Conservation (phyloP, 2,329 filamentous ascomycete genomes). For the Xylaria sp. region DNA sequence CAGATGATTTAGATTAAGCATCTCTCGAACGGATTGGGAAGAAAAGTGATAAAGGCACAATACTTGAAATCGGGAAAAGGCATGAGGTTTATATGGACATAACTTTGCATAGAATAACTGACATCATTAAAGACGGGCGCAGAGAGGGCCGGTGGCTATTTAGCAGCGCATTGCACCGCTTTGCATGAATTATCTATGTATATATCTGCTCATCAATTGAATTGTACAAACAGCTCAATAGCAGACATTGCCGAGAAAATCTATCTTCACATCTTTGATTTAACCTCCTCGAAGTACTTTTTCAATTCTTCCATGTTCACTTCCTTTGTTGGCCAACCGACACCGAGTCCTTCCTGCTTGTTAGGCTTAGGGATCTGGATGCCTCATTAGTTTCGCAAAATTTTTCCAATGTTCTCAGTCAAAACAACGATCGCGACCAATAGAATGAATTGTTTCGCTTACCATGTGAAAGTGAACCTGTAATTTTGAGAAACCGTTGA, state of each 20-base stretch:
- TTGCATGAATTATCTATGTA: conserved; percentile 8
- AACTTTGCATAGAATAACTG: conserved; percentile 21
- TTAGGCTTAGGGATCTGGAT: conserved; percentile 92
- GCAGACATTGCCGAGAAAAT: neutral
- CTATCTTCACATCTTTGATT: conserved; percentile 80
- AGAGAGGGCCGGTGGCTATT: neutral
- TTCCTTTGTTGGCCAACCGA: conserved; percentile 81
- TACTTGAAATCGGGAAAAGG: conserved; percentile 5
- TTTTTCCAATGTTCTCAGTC: too few species aligned
- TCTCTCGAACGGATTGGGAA: neutral
- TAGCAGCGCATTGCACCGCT: neutral
- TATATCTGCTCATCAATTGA: conserved; percentile 20
- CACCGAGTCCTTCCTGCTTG: conserved; percentile 78
- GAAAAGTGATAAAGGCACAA: conserved; percentile 3
- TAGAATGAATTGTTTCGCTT: conserved; percentile 47
- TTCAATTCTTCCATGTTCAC: conserved; percentile 86
- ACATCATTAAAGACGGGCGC: neutral
- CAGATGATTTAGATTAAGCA: conserved; percentile 60
- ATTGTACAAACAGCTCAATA: neutral
- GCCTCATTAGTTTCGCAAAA: conserved; percentile 21
- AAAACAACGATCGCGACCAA: neutral
- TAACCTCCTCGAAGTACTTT: conserved; percentile 82
- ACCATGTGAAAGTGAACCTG: conserved; percentile 96
- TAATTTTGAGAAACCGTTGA: neutral
- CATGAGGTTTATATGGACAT: conserved; percentile 12